A percentile compares a stretch with the other conserved stretches of the same genome.
Conservation (phyloP, 768 basidiomycete species). For the Candolleomyces aberdarensis region DNA sequence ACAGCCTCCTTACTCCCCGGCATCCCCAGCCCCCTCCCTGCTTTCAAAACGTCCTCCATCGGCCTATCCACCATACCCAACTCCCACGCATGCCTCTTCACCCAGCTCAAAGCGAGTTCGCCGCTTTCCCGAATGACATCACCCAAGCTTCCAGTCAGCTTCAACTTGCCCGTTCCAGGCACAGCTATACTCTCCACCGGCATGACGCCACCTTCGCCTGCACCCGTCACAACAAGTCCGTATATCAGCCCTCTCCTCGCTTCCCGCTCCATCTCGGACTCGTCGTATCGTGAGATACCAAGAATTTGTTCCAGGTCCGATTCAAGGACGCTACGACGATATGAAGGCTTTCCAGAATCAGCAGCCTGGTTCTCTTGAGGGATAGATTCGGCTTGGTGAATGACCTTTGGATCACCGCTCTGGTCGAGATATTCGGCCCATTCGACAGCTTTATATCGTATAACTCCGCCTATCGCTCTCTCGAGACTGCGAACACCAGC, state of each 20-base stretch:
- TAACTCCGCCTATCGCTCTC: conserved; percentile 82
- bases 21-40: conserved; percentile 35
- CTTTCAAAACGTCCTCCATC: conserved; percentile 69
- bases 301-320: conserved; percentile 81
- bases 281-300: conserved; percentile 77
- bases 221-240: conserved; percentile 84
- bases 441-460: conserved; percentile 89
- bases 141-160: conserved; percentile 81
- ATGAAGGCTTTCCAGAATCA: conserved; percentile 26
- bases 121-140: conserved; percentile 91
- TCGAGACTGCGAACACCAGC: conserved; percentile 92
- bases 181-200: conserved; percentile 81
- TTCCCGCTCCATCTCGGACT: conserved; percentile 65
- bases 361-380: background rate
- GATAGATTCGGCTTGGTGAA: conserved; percentile 17
- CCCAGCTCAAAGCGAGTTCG: conserved; percentile 89
- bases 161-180: conserved; percentile 71
- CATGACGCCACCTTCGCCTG: conserved; percentile 81
- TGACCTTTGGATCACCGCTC: conserved; percentile 16
- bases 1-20: conserved; percentile 14
- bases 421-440: conserved; percentile 70
- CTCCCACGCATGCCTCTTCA: conserved; percentile 81
- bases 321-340: conserved; percentile 58
- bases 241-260: conserved; percentile 76
- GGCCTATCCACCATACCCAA: conserved; percentile 70